Conservation (phyloP, 139 green algal species). For the Chlorella sp. region DNA sequence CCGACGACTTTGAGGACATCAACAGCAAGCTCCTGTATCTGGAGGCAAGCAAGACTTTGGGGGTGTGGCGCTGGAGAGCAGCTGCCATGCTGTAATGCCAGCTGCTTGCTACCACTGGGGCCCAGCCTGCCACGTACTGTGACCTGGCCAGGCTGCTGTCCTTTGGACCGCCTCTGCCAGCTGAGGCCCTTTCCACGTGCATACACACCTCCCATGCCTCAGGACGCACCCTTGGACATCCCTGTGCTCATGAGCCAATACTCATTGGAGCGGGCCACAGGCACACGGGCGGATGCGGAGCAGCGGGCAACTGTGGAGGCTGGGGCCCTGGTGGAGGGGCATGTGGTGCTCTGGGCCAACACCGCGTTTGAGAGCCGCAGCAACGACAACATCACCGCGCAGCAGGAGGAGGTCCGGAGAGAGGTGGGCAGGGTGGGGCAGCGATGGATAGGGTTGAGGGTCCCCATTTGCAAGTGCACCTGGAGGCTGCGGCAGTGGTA, state of each 20-base stretch:
- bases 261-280: neutral
- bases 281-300: neutral
- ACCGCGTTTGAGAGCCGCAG: neutral
- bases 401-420: constrained; percentile 24
- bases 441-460: too few relatives aligned
- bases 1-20: neutral
- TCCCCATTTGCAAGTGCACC: too few relatives aligned
- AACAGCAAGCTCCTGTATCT: constrained; percentile 1
- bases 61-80: neutral
- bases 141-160: too few relatives aligned
- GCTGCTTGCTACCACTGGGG: too few relatives aligned
- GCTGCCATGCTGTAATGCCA: too few relatives aligned
- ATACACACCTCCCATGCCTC: too few relatives aligned
- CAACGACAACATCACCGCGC: constrained; percentile 14
- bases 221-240: too few relatives aligned
- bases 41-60: neutral
- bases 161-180: too few relatives aligned
- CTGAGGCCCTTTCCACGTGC: too few relatives aligned
- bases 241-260: too few relatives aligned
- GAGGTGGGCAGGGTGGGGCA: neutral
- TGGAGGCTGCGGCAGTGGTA: neutral
- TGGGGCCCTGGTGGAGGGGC: neutral
- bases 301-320: neutral
- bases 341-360: constrained; percentile 1
- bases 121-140: too few relatives aligned